Evolutionary conservation across 176 grass and related monocot genomes (phyloP), one percentile per base, ranked within the genome.

Genomic region (Triticum timopheevii): DNA sequence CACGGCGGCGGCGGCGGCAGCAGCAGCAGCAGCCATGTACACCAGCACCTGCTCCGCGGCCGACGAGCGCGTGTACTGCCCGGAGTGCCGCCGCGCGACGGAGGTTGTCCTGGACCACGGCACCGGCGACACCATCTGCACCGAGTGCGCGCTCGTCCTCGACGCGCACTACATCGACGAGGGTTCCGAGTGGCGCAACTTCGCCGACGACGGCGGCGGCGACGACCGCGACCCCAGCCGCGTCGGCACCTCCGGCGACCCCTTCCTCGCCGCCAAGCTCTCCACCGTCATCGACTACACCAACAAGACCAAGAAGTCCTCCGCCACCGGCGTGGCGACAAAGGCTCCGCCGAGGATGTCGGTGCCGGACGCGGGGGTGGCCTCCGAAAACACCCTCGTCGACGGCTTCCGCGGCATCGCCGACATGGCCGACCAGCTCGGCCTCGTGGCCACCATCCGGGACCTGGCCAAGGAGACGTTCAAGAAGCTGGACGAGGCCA

Each of bases 41-140:
- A 6, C 49, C 49, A 59, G 44, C 44, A 47, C 44, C 44, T 4
- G 24, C 65, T 47, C 62, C 15, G 10, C 28, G 42, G 13, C 25
- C 44, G 56, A 65, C 83, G 84, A 86, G 24, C 19, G 25, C 45
- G 0, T 31, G 40, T 85, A 28, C 82, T 91, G 90, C 86, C 71
- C 77, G 36, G 90, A 88, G 31, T 91, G 90, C 86, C 42, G 22
- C 34, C 76, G 77, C 76, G 6, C 12, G 16, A 88, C 90, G 30
- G 82, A 85, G 82, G 85, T 68, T 34, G 85, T 87, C 13, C 47
- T 87, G 13, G 89, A 91, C 85, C 89, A 87, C 85, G 45, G 77
- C 61, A 65, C 70, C 39, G 90, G 90, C 70, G 90, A 91, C 90
- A 91, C 78, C 3, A 83, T 91, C 85, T 91, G 90, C 82, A 85